Evolutionary conservation across 2,329 filamentous ascomycete genomes (phyloP).

Genomic region (Colletotrichum sp.): DNA sequence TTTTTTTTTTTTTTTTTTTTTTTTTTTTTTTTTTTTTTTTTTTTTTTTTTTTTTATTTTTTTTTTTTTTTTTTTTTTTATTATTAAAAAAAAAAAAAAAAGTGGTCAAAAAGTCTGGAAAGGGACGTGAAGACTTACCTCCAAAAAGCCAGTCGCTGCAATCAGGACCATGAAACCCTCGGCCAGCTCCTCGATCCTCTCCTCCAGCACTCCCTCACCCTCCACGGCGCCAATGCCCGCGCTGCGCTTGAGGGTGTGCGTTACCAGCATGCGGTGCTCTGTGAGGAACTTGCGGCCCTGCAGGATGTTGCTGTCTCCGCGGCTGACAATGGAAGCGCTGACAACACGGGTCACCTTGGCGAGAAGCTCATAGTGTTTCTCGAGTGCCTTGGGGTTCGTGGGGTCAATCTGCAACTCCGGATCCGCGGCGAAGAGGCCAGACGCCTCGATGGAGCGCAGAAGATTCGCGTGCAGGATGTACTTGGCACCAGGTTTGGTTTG

Average conservation of each 20-base stretch:
- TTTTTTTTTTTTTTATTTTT: too few relatives aligned
- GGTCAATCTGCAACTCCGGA: constrained; percentile 86
- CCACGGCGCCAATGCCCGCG: constrained; percentile 71
- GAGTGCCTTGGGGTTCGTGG: constrained; percentile 72
- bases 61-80: too few relatives aligned
- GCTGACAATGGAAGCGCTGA: constrained; percentile 81
- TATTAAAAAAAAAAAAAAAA: too few relatives aligned
- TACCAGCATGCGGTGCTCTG: constrained; percentile 82
- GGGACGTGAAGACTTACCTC: constrained; percentile 65
- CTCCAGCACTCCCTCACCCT: constrained; percentile 51
- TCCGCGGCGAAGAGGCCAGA: constrained; percentile 90
- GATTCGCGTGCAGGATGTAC: constrained; percentile 85
- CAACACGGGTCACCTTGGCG: constrained; percentile 78
- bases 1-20: too few relatives aligned
- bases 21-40: too few relatives aligned
- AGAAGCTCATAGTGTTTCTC: constrained; percentile 86
- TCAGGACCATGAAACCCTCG: constrained; percentile 83
- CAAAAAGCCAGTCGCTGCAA: constrained; percentile 82
- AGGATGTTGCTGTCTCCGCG: constrained; percentile 83
- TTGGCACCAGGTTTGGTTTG: constrained; percentile 86
- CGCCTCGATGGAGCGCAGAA: constrained; percentile 81
- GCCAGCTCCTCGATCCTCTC: constrained; percentile 77
- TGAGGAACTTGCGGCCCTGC: constrained; percentile 80
- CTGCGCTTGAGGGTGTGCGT: constrained; percentile 90
- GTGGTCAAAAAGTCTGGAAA: not conserved